phyloP scores from a whole-genome alignment of 2,329 filamentous ascomycete genomes.

The Didymella exigua region DNA sequence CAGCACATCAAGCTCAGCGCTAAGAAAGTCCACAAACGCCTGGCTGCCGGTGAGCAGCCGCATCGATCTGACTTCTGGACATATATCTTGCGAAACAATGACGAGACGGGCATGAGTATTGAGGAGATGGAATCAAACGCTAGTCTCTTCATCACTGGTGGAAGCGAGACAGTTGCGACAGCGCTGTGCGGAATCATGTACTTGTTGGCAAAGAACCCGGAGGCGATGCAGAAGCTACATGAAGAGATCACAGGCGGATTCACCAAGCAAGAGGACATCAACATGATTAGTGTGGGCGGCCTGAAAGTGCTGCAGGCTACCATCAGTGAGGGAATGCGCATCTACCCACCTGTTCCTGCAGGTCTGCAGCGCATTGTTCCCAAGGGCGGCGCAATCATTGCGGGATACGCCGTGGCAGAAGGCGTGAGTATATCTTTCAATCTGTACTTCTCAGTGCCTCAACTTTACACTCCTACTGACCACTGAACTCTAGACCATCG shows the following conservation, averaged over 20 bases:
- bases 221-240: conserved; percentile 23
- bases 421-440: background rate
- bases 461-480: too few relatives aligned
- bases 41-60: background rate
- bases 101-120: conserved; percentile 28
- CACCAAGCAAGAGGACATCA: background rate
- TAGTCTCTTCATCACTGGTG: conserved; percentile 50
- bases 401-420: background rate
- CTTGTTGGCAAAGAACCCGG: conserved; percentile 39
- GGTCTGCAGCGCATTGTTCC: background rate
- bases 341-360: background rate
- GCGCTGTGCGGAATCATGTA: conserved; percentile 49
- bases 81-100: background rate
- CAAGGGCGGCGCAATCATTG: background rate
- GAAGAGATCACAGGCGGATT: background rate
- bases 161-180: conserved; percentile 54
- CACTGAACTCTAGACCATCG: background rate
- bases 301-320: background rate
- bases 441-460: background rate
- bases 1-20: background rate
- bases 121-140: conserved; percentile 50
- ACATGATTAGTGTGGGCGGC: background rate
- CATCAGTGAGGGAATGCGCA: background rate
- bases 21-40: background rate
- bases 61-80: background rate